Conservation (phyloP, 495 filamentous ascomycete species). For the Trichoderma virens region DNA sequence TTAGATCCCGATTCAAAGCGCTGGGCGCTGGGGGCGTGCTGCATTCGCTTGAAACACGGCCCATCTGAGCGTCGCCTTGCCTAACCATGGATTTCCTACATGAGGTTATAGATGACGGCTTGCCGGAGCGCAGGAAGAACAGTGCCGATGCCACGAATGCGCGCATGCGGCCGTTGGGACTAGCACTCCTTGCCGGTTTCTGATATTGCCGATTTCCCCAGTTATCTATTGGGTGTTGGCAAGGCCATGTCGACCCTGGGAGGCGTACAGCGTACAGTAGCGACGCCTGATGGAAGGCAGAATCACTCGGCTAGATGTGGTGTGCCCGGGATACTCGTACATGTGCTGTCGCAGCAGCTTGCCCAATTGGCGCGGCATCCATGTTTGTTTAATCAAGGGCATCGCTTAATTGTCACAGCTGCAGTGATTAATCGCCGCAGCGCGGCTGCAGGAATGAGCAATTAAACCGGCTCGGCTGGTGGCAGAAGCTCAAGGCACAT, state of each 20-base stretch:
- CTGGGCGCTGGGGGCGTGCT: constrained; percentile 5
- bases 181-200: background rate
- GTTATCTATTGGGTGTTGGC: too few relatives aligned
- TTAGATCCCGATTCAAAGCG: constrained; percentile 9
- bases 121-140: background rate
- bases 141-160: constrained; percentile 2
- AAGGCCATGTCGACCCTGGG: too few relatives aligned
- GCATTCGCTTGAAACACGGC: background rate
- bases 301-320: too few relatives aligned
- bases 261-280: too few relatives aligned
- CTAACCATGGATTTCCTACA: too few relatives aligned
- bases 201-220: too few relatives aligned
- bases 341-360: too few relatives aligned
- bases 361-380: too few relatives aligned
- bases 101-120: background rate
- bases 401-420: background rate
- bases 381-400: background rate
- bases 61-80: background rate
- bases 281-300: too few relatives aligned
- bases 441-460: constrained; percentile 3
- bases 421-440: background rate
- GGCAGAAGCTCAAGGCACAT: background rate
- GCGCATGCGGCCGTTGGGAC: background rate
- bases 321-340: too few relatives aligned
- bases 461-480: background rate